Base-by-base conservation (phyloP, 371 early-diverging fungal species). In the Circinella minor region DNA sequence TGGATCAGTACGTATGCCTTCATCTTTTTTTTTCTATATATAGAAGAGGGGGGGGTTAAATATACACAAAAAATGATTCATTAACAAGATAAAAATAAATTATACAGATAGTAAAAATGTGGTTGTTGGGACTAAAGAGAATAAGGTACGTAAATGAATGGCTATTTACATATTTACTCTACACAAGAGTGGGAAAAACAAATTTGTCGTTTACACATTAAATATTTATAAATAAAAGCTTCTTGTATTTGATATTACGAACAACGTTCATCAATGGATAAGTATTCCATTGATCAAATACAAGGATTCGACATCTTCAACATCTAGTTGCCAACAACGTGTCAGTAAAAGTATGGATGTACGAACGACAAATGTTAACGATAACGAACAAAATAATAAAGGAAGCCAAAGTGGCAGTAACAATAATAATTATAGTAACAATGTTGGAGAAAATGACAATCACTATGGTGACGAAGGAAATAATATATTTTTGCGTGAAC, bases 91-190 rank as follows among this genome's bases (percentile, higher is more conserved):
- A 27, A 27, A 27, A 27, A 27, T 27, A 27, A 27, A 27, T 27
- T 27, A 27, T 27, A 5, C 47, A 65, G 71, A 71, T 37, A 72
- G 74, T 55, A 71, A 70, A 9, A 76, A 87, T 14, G 81, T 92
- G 5, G 73, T 90, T 0, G 36, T 88, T 14, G 92, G 92, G 4
- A 90, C 91, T 11, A 92, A 92, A 66, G 91, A 91, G 66, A 82
- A 86, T 65, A 70, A 80, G 68, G 79, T 84, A n/a, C n/a, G n/a
- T n/a, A 71, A 71, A 34, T 27, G 1, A 2, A 27, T 27, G 27
- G 27, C 27, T 27, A 27, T 27, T 27, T 27, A 27, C 27, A 43
- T 43, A 43, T 43, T 11, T 9, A 43, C 1, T 43, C n/a, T n/a
- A n/a, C 0, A 43, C 43, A 43, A 9, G 11, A 43, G 11, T 6